Conservation (phyloP, 352 stramenopile species). For the Elongisporangium senticosum region DNA sequence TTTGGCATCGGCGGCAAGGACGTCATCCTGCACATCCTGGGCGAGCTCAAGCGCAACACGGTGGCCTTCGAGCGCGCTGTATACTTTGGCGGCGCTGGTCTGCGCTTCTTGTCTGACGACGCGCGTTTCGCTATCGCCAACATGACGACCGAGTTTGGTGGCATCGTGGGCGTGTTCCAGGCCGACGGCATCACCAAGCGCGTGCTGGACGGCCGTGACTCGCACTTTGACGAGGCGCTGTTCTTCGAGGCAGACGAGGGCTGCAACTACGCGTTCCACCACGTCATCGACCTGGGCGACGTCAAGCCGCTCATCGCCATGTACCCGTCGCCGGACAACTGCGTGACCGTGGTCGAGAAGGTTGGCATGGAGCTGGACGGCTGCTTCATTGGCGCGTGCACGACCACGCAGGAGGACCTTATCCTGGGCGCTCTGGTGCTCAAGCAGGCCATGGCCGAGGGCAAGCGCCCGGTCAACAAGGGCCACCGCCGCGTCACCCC, state of each 20-base stretch:
- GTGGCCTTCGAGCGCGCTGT: slow-evolving; percentile 77
- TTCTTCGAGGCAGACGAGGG: slow-evolving; percentile 64
- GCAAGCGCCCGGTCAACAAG: slow-evolving; percentile 38
- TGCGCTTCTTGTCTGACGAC: slow-evolving; percentile 66
- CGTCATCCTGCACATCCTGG: slow-evolving; percentile 75
- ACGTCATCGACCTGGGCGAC: slow-evolving; percentile 62
- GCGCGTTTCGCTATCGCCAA: slow-evolving; percentile 78
- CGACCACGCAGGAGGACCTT: slow-evolving; percentile 76
- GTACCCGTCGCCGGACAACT: slow-evolving; percentile 80
- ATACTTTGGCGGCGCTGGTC: slow-evolving; percentile 63
- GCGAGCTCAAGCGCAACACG: slow-evolving; percentile 77
- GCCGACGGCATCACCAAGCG: slow-evolving; percentile 68
- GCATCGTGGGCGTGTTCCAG: slow-evolving; percentile 75
- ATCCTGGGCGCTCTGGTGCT: slow-evolving; percentile 74
- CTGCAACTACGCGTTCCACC: slow-evolving; percentile 70
- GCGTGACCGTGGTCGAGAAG: slow-evolving; percentile 59
- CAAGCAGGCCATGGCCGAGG: slow-evolving; percentile 63
- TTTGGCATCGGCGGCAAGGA: slow-evolving; percentile 81
- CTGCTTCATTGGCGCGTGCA: slow-evolving; percentile 82
- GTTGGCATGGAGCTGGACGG: slow-evolving; percentile 72
- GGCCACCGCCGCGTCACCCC: slow-evolving; percentile 69
- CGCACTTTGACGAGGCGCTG: slow-evolving; percentile 62
- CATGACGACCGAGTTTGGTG: slow-evolving; percentile 82
- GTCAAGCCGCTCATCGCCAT: slow-evolving; percentile 63
- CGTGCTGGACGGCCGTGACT: slow-evolving; percentile 42